phyloP scores from a whole-genome alignment of 2,329 filamentous ascomycete species.

The Epichloe gansuensis region DNA sequence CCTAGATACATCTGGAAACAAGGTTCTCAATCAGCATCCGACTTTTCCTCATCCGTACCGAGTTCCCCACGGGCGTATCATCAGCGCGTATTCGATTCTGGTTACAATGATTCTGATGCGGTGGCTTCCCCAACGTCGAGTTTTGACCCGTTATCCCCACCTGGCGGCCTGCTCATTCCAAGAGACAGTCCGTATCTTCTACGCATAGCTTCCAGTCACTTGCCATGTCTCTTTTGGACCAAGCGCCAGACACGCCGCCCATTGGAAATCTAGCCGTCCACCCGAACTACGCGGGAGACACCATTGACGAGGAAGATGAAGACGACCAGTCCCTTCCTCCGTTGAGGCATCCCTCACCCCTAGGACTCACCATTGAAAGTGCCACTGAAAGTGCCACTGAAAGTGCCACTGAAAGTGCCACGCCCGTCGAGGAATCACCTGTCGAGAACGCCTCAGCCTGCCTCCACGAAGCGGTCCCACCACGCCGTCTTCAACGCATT shows the following conservation, averaged over 20 bases:
- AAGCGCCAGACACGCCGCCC: slow-evolving; percentile 15
- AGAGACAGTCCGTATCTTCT: slow-evolving; percentile 45
- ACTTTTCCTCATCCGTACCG: slow-evolving; percentile 62
- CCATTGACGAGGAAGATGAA: slow-evolving; percentile 28
- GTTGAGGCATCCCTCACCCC: slow-evolving; percentile 13
- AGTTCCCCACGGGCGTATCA: slow-evolving; percentile 70
- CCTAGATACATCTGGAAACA: slow-evolving; percentile 41
- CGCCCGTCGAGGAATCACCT: slow-evolving; percentile 24
- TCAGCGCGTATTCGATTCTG: slow-evolving; percentile 66
- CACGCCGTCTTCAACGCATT: slow-evolving; percentile 46
- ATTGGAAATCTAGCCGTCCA: slow-evolving; percentile 10
- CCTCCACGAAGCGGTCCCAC: slow-evolving; percentile 25
- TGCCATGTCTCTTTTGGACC: slow-evolving; percentile 20
- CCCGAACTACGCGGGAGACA: slow-evolving; percentile 15
- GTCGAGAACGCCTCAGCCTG: slow-evolving; percentile 16
- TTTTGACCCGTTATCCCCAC: slow-evolving; percentile 54
- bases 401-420: slow-evolving; percentile 17
- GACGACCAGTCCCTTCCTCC: slow-evolving; percentile 14
- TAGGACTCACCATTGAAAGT: slow-evolving; percentile 15
- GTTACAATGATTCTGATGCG: slow-evolving; percentile 45
- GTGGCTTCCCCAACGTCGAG: slow-evolving; percentile 76
- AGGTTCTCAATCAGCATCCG: slow-evolving; percentile 41
- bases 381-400: slow-evolving; percentile 19
- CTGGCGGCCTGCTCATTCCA: slow-evolving; percentile 39
- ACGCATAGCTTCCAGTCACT: slow-evolving; percentile 34